Evolutionary conservation across 306 rosid genomes (phyloP), one percentile per base, ranked within the genome.

Genomic region (Vigna unguiculata): DNA sequence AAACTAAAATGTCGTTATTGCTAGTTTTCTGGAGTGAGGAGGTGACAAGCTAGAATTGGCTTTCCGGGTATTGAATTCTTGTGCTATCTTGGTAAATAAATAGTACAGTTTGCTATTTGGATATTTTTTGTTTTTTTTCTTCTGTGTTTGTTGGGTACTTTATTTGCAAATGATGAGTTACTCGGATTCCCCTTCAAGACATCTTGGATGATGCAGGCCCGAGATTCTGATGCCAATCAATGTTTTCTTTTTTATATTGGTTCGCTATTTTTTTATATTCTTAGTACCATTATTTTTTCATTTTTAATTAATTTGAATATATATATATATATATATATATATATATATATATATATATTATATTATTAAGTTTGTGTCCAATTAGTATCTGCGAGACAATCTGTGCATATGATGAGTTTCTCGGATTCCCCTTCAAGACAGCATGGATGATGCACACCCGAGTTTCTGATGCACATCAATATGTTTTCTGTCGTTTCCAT

Each of bases 151-250:
- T 34, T 34, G 1, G 40, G 8, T 1, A 6, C 6, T 6, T 6
- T 34, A 28, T 34, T 34, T 34, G 40, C 9, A 34, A 1, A 66
- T 67, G 72, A 88, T 2, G 93, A 87, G 54, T 36, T 80, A 74
- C 93, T 88, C 85, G 90, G 93, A 86, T 91, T 91, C 92, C 91
- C 89, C 90, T 85, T 85, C 92, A 89, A 72, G 91, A 75, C 85
- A 61, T 80, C 46, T 11, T 69, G 92, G 74, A 82, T 87, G 97
- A 82, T 91, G 98, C 84, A 82, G 77, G 59, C 64, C 78, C 87
- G 90, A 88, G 97, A 71, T 74, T 85, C 94, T 81, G 94, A 90
- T 90, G 90, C 83, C 19, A 63, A 17, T 47, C 1, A 9, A 8
- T 0, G 0, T 8, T 52, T 21, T 13, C 30, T 30, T 16, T 7